Conservation (phyloP, 768 basidiomycete species). For the Rhizopogon salebrosus region DNA sequence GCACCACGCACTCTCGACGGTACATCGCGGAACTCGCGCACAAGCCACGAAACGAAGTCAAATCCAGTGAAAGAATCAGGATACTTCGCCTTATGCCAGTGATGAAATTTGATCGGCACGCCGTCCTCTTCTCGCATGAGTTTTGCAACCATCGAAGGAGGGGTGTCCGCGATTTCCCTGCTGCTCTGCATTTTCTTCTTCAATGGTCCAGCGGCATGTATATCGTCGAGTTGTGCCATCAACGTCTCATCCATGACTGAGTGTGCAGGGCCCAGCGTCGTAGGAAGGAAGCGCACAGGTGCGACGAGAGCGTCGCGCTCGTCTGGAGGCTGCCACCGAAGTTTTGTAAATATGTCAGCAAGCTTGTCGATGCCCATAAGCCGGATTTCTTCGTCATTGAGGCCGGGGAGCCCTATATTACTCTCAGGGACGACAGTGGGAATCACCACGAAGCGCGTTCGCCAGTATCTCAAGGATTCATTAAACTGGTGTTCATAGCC, state of each 20-base stretch:
- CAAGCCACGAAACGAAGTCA: constrained; percentile 88
- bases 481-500: constrained; percentile 78
- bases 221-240: constrained; percentile 75
- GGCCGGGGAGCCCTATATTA: constrained; percentile 53
- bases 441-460: constrained; percentile 89
- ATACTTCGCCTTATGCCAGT: constrained; percentile 75
- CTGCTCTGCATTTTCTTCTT: constrained; percentile 80
- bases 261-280: constrained; percentile 76
- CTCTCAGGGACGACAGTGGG: constrained; percentile 65
- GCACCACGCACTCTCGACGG: constrained; percentile 74
- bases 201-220: constrained; percentile 69
- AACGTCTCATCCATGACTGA: constrained; percentile 77
- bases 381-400: constrained; percentile 84
- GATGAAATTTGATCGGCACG: constrained; percentile 76
- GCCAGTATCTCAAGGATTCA: constrained; percentile 87
- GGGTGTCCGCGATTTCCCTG: constrained; percentile 63
- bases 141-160: constrained; percentile 61
- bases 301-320: constrained; percentile 37
- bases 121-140: constrained; percentile 85
- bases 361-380: constrained; percentile 89
- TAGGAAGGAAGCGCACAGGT: constrained; percentile 75
- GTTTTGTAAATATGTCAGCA: constrained; percentile 79
- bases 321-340: constrained; percentile 66
- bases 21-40: constrained; percentile 87
- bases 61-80: constrained; percentile 84